phyloP scores from a whole-genome alignment of 2,329 filamentous ascomycete species.

The Setomelanomma holmii region DNA sequence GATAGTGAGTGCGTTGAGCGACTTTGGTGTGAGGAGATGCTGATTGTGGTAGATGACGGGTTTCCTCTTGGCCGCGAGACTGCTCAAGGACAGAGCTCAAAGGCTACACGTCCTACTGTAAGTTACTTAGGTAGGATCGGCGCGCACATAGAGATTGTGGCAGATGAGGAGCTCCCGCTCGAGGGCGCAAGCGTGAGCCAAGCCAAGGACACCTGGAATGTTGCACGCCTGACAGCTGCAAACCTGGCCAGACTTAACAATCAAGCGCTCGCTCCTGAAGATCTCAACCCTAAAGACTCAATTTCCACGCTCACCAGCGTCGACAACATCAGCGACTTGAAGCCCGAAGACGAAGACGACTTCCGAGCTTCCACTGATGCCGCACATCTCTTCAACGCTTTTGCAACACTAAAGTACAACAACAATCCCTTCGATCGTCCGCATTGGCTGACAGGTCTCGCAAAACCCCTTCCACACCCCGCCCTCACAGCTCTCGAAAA shows the following conservation, averaged over 20 bases:
- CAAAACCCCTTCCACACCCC: neutral
- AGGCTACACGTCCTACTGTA: too few relatives aligned
- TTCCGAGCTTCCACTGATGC: too few relatives aligned
- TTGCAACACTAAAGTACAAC: neutral
- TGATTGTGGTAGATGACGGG: neutral
- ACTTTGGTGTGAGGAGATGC: neutral
- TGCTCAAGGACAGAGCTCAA: too few relatives aligned
- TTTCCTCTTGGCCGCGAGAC: too few relatives aligned
- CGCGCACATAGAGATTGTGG: neutral
- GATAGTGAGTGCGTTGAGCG: neutral
- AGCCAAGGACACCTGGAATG: neutral
- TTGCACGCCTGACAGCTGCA: neutral
- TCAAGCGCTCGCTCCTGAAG: neutral
- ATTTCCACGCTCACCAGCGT: too few relatives aligned
- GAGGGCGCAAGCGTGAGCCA: neutral
- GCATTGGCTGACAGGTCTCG: neutral
- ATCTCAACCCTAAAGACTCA: neutral
- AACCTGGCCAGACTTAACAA: neutral
- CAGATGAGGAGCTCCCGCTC: neutral
- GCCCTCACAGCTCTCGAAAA: neutral
- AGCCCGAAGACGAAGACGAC: too few relatives aligned
- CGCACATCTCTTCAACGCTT: neutral
- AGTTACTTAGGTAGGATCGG: too few relatives aligned
- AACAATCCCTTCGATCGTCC: neutral
- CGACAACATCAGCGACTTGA: too few relatives aligned